phyloP scores from a whole-genome alignment of 2,329 filamentous ascomycete species.

The Fusarium setosum region DNA sequence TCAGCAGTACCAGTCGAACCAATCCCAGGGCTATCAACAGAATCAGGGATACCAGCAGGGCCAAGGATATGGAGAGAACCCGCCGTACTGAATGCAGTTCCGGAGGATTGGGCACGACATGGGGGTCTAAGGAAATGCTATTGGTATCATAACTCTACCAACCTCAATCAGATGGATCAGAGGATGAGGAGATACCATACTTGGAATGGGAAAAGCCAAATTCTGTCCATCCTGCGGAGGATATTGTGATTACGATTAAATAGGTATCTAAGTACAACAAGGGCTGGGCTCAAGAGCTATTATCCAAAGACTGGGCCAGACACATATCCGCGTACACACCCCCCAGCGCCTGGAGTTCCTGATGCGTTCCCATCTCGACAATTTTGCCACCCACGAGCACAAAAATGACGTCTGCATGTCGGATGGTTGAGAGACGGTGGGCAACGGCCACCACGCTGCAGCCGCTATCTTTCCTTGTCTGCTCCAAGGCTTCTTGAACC shows the following conservation, averaged over 20 bases:
- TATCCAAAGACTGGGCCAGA: not conserved
- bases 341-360: not conserved
- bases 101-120: no score
- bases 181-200: no score
- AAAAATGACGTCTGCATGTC: conserved; percentile 10
- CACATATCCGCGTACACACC: not conserved
- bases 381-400: conserved; percentile 5
- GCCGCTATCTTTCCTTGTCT: not conserved
- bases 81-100: conserved; percentile 12
- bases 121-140: no score
- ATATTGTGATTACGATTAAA: no score
- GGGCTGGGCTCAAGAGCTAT: no score
- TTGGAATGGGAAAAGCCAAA: no score
- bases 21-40: conserved; percentile 37
- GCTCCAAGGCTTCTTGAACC: conserved; percentile 6
- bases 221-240: no score
- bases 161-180: no score
- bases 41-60: conserved; percentile 34
- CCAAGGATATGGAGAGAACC: conserved; percentile 35
- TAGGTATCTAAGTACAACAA: no score
- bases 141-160: no score
- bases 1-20: conserved; percentile 17
- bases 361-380: conserved; percentile 6
- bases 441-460: conserved; percentile 17
- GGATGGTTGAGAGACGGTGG: conserved; percentile 17